phyloP scores from a whole-genome alignment of 2,329 filamentous ascomycete species.

The Monosporascus ibericus region DNA sequence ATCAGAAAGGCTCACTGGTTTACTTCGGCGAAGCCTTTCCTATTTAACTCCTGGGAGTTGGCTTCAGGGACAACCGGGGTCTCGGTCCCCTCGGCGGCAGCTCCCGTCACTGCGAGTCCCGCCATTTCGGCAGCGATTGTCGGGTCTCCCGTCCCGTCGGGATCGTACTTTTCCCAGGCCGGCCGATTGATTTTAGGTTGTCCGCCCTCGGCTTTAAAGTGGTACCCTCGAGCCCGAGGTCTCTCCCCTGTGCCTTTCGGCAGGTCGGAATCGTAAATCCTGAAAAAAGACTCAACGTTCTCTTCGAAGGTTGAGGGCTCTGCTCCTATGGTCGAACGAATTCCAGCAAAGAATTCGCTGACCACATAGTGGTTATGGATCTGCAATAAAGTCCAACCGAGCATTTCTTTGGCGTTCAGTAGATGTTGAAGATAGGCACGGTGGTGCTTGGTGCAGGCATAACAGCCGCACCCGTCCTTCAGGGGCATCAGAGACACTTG shows the following conservation, averaged over 20 bases:
- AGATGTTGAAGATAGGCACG: slow-evolving; percentile 84
- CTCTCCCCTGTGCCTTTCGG: slow-evolving; percentile 71
- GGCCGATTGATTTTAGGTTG: slow-evolving; percentile 63
- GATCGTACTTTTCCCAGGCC: slow-evolving; percentile 55
- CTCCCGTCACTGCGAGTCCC: slow-evolving; percentile 26
- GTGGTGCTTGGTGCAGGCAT: slow-evolving; percentile 78
- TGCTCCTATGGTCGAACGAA: slow-evolving; percentile 59
- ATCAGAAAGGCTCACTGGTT: slow-evolving; percentile 12
- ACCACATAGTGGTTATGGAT: slow-evolving; percentile 81
- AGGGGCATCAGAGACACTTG: slow-evolving; percentile 59
- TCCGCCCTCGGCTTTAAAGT: slow-evolving; percentile 65
- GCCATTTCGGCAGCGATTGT: slow-evolving; percentile 41
- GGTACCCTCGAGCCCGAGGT: slow-evolving; percentile 76
- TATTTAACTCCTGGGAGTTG: slow-evolving; percentile 43
- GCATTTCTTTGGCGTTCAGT: slow-evolving; percentile 88
- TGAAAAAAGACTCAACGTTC: slow-evolving; percentile 34
- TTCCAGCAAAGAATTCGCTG: slow-evolving; percentile 63
- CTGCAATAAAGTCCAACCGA: slow-evolving; percentile 88
- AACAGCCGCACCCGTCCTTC: slow-evolving; percentile 62
- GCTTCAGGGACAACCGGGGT: slow-evolving; percentile 43
- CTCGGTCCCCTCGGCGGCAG: slow-evolving; percentile 36
- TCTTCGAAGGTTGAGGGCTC: slow-evolving; percentile 57
- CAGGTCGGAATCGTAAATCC: slow-evolving; percentile 61
- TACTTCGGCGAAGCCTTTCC: slow-evolving; percentile 49
- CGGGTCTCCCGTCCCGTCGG: slow-evolving; percentile 17